These are phyloP conservation scores for Tylopilus vinaceipallidus DNA, from an alignment of 768 basidiomycete species.

Conservation along the genomic window DNA sequence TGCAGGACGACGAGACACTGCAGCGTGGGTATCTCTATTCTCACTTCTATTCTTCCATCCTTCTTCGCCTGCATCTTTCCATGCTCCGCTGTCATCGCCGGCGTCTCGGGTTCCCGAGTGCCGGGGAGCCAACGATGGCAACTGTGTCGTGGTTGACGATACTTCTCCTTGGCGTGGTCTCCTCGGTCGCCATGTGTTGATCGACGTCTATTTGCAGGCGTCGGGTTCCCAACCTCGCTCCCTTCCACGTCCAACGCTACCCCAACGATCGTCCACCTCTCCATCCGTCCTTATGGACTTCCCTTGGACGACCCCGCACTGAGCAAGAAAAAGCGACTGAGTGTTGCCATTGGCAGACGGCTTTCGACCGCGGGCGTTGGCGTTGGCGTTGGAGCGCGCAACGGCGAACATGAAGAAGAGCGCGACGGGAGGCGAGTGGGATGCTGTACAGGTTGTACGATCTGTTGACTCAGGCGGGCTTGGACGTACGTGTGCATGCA, in stretches of 20 bases:
- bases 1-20: slow-evolving; percentile 83
- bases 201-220: slow-evolving; percentile 12
- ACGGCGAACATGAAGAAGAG: slow-evolving; percentile 7
- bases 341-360: slow-evolving; percentile 28
- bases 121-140: neutral
- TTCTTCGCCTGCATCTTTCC: neutral
- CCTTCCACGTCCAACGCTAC: slow-evolving; percentile 29
- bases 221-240: slow-evolving; percentile 32
- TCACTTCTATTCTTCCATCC: neutral
- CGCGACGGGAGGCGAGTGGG: slow-evolving; percentile 23
- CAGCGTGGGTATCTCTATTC: slow-evolving; percentile 44
- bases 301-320: slow-evolving; percentile 47
- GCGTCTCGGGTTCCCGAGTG: neutral
- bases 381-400: neutral
- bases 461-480: slow-evolving; percentile 31
- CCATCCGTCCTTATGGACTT: slow-evolving; percentile 59
- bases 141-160: neutral
- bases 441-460: slow-evolving; percentile 39
- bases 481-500: neutral
- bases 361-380: slow-evolving; percentile 8
- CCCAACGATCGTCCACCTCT: slow-evolving; percentile 74
- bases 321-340: slow-evolving; percentile 53
- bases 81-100: neutral
- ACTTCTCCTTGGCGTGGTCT: neutral
- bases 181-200: slow-evolving; percentile 1